Evolutionary conservation across 352 stramenopile genomes (phyloP).

Genomic region (Pilasporangium apinafurcum): DNA sequence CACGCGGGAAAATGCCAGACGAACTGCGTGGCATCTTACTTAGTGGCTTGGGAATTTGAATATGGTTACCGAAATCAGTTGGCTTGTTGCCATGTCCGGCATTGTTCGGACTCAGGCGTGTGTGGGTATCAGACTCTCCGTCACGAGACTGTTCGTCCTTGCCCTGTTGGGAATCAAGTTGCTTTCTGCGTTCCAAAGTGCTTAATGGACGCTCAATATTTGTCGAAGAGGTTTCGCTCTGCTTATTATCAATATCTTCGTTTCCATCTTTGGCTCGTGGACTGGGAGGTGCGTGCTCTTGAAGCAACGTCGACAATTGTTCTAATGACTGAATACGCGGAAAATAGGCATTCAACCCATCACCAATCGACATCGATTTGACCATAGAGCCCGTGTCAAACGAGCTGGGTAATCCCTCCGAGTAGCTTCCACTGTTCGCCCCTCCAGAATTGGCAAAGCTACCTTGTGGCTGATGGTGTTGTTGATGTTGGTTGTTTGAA

Average conservation of each 20-base stretch:
- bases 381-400: constrained; percentile 25
- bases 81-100: constrained; percentile 9
- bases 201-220: too few relatives aligned
- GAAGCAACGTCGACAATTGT: constrained; percentile 60
- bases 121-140: constrained; percentile 4
- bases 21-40: constrained; percentile 77
- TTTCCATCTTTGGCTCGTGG: constrained; percentile 12
- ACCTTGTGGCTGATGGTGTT: constrained; percentile 1
- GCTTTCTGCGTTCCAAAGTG: neutral
- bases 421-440: constrained; percentile 6
- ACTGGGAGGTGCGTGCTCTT: constrained; percentile 56
- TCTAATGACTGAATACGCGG: constrained; percentile 75
- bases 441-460: constrained; percentile 5
- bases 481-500: neutral
- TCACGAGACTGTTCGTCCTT: constrained; percentile 21
- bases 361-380: constrained; percentile 56
- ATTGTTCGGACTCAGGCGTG: constrained; percentile 39
- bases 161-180: constrained; percentile 4
- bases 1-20: constrained; percentile 73
- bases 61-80: constrained; percentile 43
- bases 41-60: constrained; percentile 65
- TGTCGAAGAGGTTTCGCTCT: neutral
- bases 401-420: constrained; percentile 12
- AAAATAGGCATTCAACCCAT: constrained; percentile 66
- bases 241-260: neutral